Evolutionary conservation across 1,284 basidiomycete species (phyloP).

Genomic region (Sporisorium scitamineum): DNA sequence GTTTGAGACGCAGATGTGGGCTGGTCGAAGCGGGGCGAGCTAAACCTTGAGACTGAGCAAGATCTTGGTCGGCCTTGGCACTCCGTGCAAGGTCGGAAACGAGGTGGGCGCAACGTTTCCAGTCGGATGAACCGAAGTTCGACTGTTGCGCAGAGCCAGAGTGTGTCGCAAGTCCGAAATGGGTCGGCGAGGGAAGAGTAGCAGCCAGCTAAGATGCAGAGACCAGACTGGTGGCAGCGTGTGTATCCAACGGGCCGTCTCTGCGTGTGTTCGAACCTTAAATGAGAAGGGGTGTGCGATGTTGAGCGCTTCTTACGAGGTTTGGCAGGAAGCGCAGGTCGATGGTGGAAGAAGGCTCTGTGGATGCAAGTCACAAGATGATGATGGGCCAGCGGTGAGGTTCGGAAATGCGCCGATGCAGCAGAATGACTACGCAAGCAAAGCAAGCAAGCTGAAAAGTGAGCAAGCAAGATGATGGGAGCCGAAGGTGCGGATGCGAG

Average conservation of each 20-base stretch:
- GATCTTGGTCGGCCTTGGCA: conserved; percentile 13
- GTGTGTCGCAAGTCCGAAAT: neutral
- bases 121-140: conserved; percentile 3
- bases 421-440: neutral
- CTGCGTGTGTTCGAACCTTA: neutral
- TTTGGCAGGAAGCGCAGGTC: conserved; percentile 2
- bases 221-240: neutral
- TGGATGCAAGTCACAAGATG: neutral
- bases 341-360: neutral
- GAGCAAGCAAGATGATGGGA: neutral
- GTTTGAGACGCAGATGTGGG: neutral
- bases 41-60: conserved; percentile 34
- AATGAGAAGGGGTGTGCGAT: neutral
- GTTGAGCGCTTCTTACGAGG: neutral
- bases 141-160: neutral
- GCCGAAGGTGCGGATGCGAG: conserved; percentile 2
- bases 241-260: neutral
- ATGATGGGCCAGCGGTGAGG: neutral
- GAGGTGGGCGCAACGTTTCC: neutral
- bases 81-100: neutral
- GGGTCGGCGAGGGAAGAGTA: no score
- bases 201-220: no score
- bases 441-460: neutral
- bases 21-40: conserved; percentile 3
- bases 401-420: neutral